phyloP scores from a whole-genome alignment of 495 filamentous ascomycete genomes.

The Pyrenula massariospora region DNA sequence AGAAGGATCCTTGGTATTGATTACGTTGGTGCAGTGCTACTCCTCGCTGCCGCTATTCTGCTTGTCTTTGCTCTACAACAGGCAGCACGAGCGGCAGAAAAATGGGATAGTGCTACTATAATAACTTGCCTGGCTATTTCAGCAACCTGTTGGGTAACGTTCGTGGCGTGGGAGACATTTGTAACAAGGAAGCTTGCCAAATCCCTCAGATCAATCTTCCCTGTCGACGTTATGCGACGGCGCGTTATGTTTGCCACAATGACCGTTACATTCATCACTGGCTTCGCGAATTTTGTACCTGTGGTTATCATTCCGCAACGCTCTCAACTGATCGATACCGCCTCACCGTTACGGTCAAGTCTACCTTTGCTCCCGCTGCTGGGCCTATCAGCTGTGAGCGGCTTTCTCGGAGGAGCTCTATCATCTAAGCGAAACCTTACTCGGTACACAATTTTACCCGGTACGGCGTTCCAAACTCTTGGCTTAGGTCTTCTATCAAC shows the following conservation, averaged over 20 bases:
- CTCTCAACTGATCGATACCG: not conserved
- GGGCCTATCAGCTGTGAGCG: not conserved
- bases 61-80: conserved; percentile 43
- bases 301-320: not conserved
- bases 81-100: conserved; percentile 24
- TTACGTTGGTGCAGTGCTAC: conserved; percentile 34
- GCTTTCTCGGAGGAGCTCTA: not conserved
- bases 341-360: not conserved
- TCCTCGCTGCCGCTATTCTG: conserved; percentile 37
- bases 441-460: not conserved
- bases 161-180: conserved; percentile 13
- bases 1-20: conserved; percentile 14
- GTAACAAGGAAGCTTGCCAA: not conserved
- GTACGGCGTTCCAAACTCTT: not conserved
- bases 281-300: not conserved
- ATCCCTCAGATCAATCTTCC: not conserved
- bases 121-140: conserved; percentile 23
- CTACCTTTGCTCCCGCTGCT: not conserved
- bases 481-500: not conserved
- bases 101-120: conserved; percentile 24
- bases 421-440: not conserved
- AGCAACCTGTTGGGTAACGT: conserved; percentile 13
- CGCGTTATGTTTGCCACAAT: not conserved
- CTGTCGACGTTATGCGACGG: not conserved
- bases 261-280: not conserved